These are phyloP conservation scores for Escallonia herrerae DNA, from an alignment of 129 eudicot genomes.

Conservation along the genomic window DNA sequence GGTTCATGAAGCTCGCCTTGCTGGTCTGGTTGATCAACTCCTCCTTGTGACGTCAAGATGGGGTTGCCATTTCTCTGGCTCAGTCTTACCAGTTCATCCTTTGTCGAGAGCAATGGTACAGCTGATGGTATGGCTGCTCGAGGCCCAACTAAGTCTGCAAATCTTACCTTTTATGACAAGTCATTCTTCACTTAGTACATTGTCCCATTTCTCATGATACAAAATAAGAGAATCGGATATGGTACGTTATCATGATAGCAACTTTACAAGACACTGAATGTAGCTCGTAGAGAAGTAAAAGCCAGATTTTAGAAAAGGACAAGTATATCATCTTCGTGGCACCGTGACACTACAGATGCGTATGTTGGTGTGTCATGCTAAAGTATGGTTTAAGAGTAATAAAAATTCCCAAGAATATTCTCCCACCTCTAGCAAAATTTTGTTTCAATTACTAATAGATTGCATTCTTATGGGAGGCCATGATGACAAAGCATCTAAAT, in stretches of 20 bases:
- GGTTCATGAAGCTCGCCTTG: constrained; percentile 8
- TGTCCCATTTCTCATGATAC: background rate
- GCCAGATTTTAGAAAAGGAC: background rate
- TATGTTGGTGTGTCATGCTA: no score
- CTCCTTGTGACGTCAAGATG: constrained; percentile 24
- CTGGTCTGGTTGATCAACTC: constrained; percentile 14
- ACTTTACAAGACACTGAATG: background rate
- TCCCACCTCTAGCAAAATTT: no score
- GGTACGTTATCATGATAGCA: no score
- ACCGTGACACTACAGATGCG: background rate
- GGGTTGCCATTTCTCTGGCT: constrained; percentile 29
- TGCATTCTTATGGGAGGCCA: no score
- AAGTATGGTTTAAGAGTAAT: no score
- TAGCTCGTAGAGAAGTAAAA: background rate
- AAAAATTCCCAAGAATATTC: no score
- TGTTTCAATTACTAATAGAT: no score
- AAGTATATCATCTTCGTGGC: background rate
- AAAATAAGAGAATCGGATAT: background rate
- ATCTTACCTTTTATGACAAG: constrained; percentile 47
- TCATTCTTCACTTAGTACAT: constrained; percentile 2
- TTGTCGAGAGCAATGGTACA: constrained; percentile 12
- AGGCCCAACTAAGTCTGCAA: constrained; percentile 46
- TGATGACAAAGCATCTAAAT: no score
- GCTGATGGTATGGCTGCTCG: constrained; percentile 22
- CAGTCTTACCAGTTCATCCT: constrained; percentile 30